phyloP scores from a whole-genome alignment of 1,139 yeast species.

The Taiozyma sp. region DNA sequence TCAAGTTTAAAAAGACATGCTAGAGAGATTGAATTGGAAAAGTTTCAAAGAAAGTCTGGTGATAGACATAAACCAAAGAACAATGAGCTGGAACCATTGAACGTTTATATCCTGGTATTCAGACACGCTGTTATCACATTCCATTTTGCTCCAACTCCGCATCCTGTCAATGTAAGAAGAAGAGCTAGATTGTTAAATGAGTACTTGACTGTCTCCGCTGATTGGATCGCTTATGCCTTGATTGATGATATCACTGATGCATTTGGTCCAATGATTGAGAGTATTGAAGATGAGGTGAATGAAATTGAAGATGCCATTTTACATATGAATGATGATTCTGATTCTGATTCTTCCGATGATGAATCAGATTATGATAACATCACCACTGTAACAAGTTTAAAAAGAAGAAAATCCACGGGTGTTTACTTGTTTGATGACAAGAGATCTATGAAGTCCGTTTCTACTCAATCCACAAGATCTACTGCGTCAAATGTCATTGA shows the following conservation, averaged over 20 bases:
- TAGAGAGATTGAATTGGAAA: constrained; percentile 27
- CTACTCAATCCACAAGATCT: constrained; percentile 28
- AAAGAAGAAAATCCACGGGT: constrained; percentile 7
- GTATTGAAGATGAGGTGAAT: constrained; percentile 90
- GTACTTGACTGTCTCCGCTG: constrained; percentile 84
- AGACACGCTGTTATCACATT: constrained; percentile 87
- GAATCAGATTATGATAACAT: constrained; percentile 5
- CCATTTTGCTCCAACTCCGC: constrained; percentile 94
- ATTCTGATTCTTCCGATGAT: constrained; percentile 26
- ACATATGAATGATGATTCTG: constrained; percentile 54
- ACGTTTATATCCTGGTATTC: constrained; percentile 90
- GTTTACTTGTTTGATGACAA: constrained; percentile 15
- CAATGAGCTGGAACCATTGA: constrained; percentile 83
- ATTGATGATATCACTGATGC: constrained; percentile 97
- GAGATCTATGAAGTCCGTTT: constrained; percentile 20
- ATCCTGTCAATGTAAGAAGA: constrained; percentile 91
- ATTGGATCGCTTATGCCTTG: constrained; percentile 95
- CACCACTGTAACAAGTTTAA: background rate
- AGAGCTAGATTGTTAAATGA: constrained; percentile 85
- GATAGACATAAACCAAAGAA: constrained; percentile 44
- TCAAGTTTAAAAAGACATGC: constrained; percentile 26
- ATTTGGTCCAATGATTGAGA: constrained; percentile 92
- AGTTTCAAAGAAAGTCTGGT: constrained; percentile 35
- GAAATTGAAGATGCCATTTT: constrained; percentile 87
- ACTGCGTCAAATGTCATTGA: constrained; percentile 52